Conservation (phyloP, 2,329 filamentous ascomycete genomes). For the Didymella segeticola region DNA sequence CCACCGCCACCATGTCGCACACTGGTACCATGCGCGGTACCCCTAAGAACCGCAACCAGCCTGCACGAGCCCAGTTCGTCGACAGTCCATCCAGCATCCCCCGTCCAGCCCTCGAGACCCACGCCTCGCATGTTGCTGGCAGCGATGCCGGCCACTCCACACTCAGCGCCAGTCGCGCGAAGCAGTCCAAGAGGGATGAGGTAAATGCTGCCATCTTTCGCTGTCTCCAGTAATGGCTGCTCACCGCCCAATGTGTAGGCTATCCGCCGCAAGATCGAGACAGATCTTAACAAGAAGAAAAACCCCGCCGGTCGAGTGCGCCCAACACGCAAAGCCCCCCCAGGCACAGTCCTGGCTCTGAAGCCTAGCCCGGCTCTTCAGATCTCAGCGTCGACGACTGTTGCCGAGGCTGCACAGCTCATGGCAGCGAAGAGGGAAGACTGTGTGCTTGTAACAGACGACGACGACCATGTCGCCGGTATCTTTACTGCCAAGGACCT, state of each 20-base stretch:
- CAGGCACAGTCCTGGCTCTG: slow-evolving; percentile 92
- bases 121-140: slow-evolving; percentile 53
- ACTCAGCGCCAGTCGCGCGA: slow-evolving; percentile 91
- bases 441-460: slow-evolving; percentile 95
- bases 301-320: slow-evolving; percentile 77
- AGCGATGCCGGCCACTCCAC: slow-evolving; percentile 70
- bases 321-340: slow-evolving; percentile 89
- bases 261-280: slow-evolving; percentile 96
- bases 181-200: slow-evolving; percentile 98
- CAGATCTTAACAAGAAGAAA: slow-evolving; percentile 97
- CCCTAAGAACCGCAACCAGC: slow-evolving; percentile 68
- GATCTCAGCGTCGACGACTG: slow-evolving; percentile 93
- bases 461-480: slow-evolving; percentile 95
- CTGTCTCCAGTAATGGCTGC: not conserved
- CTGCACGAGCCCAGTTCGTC: slow-evolving; percentile 52
- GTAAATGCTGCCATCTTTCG: slow-evolving; percentile 60
- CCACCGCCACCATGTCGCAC: slow-evolving; percentile 60
- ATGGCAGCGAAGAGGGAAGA: slow-evolving; percentile 99
- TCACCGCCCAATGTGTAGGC: slow-evolving; percentile 64
- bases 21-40: slow-evolving; percentile 73
- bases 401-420: slow-evolving; percentile 94
- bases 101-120: slow-evolving; percentile 71
- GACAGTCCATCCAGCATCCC: slow-evolving; percentile 75
- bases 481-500: slow-evolving; percentile 99
- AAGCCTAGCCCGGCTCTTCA: slow-evolving; percentile 95